These are phyloP conservation scores for Phoma sp. DNA, from an alignment of 2,329 filamentous ascomycete species.

Conservation along the genomic window DNA sequence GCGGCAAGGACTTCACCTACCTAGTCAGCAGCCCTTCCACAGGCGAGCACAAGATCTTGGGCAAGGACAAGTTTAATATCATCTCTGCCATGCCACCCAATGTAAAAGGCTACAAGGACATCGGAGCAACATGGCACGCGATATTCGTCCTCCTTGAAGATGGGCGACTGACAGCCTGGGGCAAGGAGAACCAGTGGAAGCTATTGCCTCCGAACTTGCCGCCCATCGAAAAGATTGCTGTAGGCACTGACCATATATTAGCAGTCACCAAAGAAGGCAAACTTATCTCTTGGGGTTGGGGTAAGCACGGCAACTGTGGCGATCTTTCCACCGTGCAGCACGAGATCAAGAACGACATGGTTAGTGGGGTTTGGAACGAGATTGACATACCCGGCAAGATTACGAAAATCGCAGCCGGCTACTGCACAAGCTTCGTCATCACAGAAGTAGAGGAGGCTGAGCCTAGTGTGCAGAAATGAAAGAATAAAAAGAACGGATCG, in stretches of 20 bases:
- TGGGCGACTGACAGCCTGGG: constrained; percentile 74
- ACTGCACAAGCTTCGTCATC: constrained; percentile 41
- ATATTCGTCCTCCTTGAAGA: constrained; percentile 73
- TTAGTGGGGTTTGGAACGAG: constrained; percentile 40
- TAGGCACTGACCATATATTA: constrained; percentile 90
- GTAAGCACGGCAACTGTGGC: constrained; percentile 96
- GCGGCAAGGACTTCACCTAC: constrained; percentile 86
- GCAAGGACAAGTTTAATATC: constrained; percentile 76
- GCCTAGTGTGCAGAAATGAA: neutral
- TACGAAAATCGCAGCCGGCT: constrained; percentile 33
- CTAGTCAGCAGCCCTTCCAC: constrained; percentile 62
- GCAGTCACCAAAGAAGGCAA: constrained; percentile 70
- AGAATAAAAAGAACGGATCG: too few relatives aligned
- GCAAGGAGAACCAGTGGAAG: constrained; percentile 85
- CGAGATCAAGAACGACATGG: constrained; percentile 36
- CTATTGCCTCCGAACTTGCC: constrained; percentile 71
- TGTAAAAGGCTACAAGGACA: constrained; percentile 68
- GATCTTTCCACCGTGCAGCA: constrained; percentile 20
- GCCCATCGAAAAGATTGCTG: constrained; percentile 68
- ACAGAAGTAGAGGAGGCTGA: constrained; percentile 8
- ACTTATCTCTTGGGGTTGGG: constrained; percentile 92
- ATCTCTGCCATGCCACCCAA: constrained; percentile 63
- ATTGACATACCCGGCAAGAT: constrained; percentile 33
- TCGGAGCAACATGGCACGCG: constrained; percentile 83
- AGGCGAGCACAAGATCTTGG: constrained; percentile 73